Evolutionary conservation across 2,329 filamentous ascomycete genomes (phyloP).

Genomic region (Verticillium klebahnii): DNA sequence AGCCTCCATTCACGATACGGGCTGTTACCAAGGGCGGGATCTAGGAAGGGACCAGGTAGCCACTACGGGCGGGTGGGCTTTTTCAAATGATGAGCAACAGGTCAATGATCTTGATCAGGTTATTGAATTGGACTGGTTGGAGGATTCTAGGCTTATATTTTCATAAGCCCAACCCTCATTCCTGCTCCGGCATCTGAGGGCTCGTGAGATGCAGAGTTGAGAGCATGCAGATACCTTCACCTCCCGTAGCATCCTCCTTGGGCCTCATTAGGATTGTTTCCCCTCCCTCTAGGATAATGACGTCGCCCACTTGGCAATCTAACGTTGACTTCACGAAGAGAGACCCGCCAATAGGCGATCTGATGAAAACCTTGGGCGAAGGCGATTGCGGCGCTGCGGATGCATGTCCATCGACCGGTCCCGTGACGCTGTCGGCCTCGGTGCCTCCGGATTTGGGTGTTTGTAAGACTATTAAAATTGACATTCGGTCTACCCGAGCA

Average conservation of each 20-base stretch:
- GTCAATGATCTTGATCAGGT: neutral
- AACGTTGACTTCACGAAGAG: neutral
- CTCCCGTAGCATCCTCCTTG: neutral
- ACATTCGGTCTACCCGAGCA: neutral
- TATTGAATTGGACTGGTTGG: neutral
- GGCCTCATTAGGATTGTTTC: neutral
- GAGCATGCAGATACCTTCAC: neutral
- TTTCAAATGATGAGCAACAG: neutral
- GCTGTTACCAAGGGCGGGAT: neutral
- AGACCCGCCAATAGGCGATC: neutral
- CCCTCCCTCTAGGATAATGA: neutral
- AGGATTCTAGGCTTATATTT: neutral
- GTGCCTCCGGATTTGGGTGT: neutral
- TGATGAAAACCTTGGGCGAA: neutral
- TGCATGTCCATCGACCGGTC: neutral
- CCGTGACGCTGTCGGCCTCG: neutral
- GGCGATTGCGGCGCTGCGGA: neutral
- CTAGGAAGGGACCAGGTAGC: neutral
- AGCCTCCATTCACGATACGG: neutral
- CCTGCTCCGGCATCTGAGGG: neutral
- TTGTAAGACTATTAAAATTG: neutral
- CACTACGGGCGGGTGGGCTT: neutral
- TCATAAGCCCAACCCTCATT: neutral
- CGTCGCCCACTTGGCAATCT: neutral
- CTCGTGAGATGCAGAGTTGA: neutral